Conservation (phyloP, 2,329 filamentous ascomycete genomes). For the Aspergillus caelatus region DNA sequence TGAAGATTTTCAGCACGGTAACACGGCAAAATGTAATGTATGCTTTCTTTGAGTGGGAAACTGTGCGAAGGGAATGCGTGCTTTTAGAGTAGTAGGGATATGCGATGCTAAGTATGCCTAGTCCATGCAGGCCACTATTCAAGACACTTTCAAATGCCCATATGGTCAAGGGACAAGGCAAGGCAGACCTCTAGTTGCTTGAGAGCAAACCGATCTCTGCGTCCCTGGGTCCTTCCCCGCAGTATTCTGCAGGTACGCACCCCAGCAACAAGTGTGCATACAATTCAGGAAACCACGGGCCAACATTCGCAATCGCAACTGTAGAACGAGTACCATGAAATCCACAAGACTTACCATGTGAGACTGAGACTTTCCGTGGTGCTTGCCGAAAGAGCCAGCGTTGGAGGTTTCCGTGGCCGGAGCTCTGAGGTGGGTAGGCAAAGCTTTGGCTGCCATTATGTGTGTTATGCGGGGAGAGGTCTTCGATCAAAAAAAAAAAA, state of each 20-base stretch:
- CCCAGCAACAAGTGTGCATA: neutral
- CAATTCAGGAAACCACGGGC: neutral
- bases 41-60: too few species aligned
- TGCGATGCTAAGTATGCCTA: neutral
- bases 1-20: neutral
- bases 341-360: constrained; percentile 53
- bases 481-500: constrained; percentile 12
- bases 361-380: constrained; percentile 59
- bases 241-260: neutral
- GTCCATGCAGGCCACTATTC: neutral
- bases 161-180: neutral
- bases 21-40: neutral
- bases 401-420: constrained; percentile 55
- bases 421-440: constrained; percentile 77
- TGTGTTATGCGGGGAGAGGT: constrained; percentile 4
- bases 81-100: constrained; percentile 4
- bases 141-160: neutral
- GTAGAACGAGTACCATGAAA: neutral
- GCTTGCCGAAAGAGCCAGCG: constrained; percentile 47
- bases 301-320: neutral
- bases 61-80: neutral
- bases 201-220: neutral
- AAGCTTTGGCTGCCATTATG: constrained; percentile 73
- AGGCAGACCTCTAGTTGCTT: neutral
- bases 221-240: neutral